Base-by-base conservation (phyloP, 129 eudicot species). In the Escallonia rubra region DNA sequence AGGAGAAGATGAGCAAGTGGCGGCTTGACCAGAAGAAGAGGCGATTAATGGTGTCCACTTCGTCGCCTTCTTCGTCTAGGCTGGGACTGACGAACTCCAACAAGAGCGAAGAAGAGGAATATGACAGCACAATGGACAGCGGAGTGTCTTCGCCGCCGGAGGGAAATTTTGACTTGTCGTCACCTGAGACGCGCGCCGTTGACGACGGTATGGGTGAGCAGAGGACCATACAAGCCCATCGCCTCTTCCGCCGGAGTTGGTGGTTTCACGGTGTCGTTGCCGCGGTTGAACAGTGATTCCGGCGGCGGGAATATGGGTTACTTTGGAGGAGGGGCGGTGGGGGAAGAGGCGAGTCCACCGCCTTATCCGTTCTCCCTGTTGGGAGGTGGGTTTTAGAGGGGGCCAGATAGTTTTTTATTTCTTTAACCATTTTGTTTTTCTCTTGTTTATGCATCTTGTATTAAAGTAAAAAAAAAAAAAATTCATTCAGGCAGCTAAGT, bases 321-420 rank as follows among this genome's bases (percentile, higher is more conserved):
- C 7, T 65, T 61, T 14, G 84, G 74, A n/a, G 83, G 83, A 6
- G 23, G 58, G 40, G 72, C 41, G 65, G 66, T 48, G 65, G 70
- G 51, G 79, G 82, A 61, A 9, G 79, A 67, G n/a, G 61, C 51
- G n/a, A 75, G 72, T 42, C 71, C 79, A 45, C 78, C 84, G 68
- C 76, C 78, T 43, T 90, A 90, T 78, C 95, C 95, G 2, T 86
- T 81, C 71, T 90, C 97, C 40, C 74, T 84, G 51, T 75, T 90
- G 11, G 97, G 70, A 11, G 88, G 88, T 68, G 90, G 88, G 3
- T 90, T 86, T 77, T 90, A 86, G 82, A 48, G 53, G 50, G 57
- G 45, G 6, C n/a, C 70, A 43, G 34, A 1, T 41, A 45, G 56
- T 59, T 50, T 57, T 64, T 43, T 3, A 13, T 53, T 10, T 43